A percentile compares a stretch with the other conserved stretches of the same genome.
Evolutionary conservation across 192 early-diverging fungal species (phyloP).

Genomic region (Coemansia javaensis): DNA sequence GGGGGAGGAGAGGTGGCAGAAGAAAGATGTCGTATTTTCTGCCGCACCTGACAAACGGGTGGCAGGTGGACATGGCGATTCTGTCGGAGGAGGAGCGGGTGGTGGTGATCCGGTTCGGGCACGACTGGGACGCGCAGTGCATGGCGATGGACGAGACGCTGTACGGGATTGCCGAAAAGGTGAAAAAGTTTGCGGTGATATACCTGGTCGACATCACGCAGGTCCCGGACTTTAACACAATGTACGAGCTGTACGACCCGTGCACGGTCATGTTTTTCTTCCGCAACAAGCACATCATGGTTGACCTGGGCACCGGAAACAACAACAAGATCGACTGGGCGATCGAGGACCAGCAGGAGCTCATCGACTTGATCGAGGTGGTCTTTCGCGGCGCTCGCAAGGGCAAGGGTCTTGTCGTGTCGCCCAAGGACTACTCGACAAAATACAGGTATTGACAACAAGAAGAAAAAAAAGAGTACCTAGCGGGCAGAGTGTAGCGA

Average conservation of each 20-base stretch:
- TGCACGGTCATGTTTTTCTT: slow-evolving; percentile 98
- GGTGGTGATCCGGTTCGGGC: slow-evolving; percentile 95
- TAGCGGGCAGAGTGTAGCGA: no score
- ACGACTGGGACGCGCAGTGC: slow-evolving; percentile 92
- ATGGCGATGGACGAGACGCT: slow-evolving; percentile 99
- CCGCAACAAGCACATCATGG: slow-evolving; percentile 96
- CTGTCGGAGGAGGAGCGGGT: slow-evolving; percentile 96
- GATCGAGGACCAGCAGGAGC: slow-evolving; percentile 88
- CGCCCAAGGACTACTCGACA: slow-evolving; percentile 94
- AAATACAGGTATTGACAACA: slow-evolving; percentile 98
- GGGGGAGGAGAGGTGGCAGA: no score
- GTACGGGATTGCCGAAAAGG: slow-evolving; percentile 85
- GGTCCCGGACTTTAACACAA: slow-evolving; percentile 89
- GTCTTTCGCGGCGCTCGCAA: slow-evolving; percentile 95
- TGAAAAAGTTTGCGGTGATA: slow-evolving; percentile 98
- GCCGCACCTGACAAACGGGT: slow-evolving; percentile 54
- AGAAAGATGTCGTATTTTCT: slow-evolving; percentile 46
- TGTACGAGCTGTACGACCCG: slow-evolving; percentile 99
- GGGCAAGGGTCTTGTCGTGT: slow-evolving; percentile 95
- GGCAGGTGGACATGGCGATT: slow-evolving; percentile 99
- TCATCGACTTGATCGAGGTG: slow-evolving; percentile 88
- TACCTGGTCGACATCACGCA: slow-evolving; percentile 94
- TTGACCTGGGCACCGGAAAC: slow-evolving; percentile 98
- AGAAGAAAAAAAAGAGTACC: no score
- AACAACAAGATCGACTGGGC: slow-evolving; percentile 99